Conservation (phyloP, 257 asterid species). For the Solanum boliviense region DNA sequence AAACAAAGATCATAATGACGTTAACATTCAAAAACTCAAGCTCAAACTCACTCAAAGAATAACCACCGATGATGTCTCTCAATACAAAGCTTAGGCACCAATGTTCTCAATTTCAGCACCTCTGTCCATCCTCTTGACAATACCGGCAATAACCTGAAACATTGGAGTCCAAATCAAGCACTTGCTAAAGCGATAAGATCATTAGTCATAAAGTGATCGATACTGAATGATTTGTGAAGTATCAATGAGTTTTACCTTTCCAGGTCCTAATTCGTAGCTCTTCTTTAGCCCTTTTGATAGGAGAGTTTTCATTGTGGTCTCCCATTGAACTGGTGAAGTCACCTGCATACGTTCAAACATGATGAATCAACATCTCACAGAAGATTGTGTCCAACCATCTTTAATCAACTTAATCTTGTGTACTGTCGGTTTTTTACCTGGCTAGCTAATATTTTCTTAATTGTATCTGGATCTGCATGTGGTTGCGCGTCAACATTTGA, state of each 20-base stretch:
- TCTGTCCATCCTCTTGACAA: conserved; percentile 82
- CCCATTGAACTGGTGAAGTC: conserved; percentile 55
- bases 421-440: conserved; percentile 36
- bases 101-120: conserved; percentile 66
- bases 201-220: not conserved
- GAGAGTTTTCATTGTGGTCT: conserved; percentile 32
- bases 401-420: not conserved
- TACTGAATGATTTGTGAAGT: not conserved
- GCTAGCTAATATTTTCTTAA: conserved; percentile 73
- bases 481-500: conserved; percentile 92
- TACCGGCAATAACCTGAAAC: conserved; percentile 79
- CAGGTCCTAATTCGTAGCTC: conserved; percentile 82
- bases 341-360: conserved; percentile 9
- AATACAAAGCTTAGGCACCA: conserved; percentile 27
- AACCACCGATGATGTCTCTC: not conserved
- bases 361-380: conserved; percentile 1
- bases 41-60: not conserved
- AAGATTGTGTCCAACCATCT: conserved; percentile 21
- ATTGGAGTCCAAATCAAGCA: not conserved
- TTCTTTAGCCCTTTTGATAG: conserved; percentile 27
- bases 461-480: conserved; percentile 43
- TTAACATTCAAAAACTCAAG: not conserved
- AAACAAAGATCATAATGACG: not conserved
- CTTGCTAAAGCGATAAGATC: not conserved
- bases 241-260: conserved; percentile 28